phyloP scores from a whole-genome alignment of 257 asterid genomes.

The Solanum bukasovii region DNA sequence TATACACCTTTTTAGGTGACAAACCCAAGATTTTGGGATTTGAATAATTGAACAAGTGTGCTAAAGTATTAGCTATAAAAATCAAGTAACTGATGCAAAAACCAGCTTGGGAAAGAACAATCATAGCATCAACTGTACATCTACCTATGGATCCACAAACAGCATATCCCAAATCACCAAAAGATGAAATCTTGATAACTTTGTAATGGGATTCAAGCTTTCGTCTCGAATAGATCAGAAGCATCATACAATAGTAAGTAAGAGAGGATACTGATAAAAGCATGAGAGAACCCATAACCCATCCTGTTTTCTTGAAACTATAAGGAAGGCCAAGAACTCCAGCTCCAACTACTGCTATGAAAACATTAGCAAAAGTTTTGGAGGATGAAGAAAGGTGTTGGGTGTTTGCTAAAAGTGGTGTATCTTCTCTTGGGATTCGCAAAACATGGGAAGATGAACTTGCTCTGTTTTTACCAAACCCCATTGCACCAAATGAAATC shows the following conservation, averaged over 20 bases:
- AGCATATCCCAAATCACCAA: conserved; percentile 4
- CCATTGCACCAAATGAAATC: not conserved
- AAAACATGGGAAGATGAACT: conserved; percentile 2
- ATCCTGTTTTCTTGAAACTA: conserved; percentile 1
- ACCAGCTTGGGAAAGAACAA: not conserved
- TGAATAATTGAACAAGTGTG: not conserved
- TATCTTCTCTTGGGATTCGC: conserved; percentile 4
- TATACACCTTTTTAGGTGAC: not conserved
- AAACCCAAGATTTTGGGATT: not conserved
- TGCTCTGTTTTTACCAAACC: not conserved
- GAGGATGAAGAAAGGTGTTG: not conserved
- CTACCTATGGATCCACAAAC: not conserved
- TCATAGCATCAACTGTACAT: not conserved
- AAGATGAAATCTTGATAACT: not conserved
- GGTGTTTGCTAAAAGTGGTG: conserved; percentile 1
- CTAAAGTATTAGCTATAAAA: not conserved
- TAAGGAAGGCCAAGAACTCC: conserved; percentile 4
- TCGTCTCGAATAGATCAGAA: not conserved
- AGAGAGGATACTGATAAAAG: not conserved
- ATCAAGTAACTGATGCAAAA: conserved; percentile 1
- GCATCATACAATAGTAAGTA: not conserved
- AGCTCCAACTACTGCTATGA: conserved; percentile 4
- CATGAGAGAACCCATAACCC: not conserved
- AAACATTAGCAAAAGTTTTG: not conserved
- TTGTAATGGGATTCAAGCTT: not conserved